These are phyloP conservation scores for Barnettozyma wickerhamii DNA, from an alignment of 805 yeast species.

Conservation along the genomic window DNA sequence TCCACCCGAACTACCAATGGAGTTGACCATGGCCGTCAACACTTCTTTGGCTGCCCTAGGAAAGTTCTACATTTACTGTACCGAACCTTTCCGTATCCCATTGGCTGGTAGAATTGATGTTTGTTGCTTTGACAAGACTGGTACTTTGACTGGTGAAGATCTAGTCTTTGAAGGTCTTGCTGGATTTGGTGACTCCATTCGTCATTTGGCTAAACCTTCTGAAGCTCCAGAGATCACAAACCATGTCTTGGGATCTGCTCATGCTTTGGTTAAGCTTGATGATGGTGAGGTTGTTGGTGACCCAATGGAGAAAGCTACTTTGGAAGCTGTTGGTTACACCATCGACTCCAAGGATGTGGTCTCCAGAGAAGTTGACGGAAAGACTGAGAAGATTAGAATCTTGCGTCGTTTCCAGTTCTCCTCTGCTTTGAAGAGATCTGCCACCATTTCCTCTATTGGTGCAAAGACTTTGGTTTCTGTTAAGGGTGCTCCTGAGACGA, in stretches of 20 bases:
- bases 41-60: constrained; percentile 82
- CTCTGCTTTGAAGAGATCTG: constrained; percentile 90
- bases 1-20: constrained; percentile 99
- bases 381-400: constrained; percentile 54
- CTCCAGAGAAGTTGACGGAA: constrained; percentile 36
- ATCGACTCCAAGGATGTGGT: constrained; percentile 75
- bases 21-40: constrained; percentile 96
- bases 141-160: constrained; percentile 96
- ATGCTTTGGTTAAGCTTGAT: constrained; percentile 89
- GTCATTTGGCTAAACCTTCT: constrained; percentile 45
- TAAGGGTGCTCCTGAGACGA: constrained; percentile 98
- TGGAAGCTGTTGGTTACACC: constrained; percentile 81
- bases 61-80: constrained; percentile 88
- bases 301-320: constrained; percentile 97
- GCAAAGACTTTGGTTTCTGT: constrained; percentile 70
- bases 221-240: constrained; percentile 70
- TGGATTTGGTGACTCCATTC: constrained; percentile 56
- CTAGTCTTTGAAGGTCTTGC: constrained; percentile 95
- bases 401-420: constrained; percentile 96
- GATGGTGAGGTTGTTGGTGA: constrained; percentile 99
- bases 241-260: constrained; percentile 87
- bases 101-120: constrained; percentile 97
- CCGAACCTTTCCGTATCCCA: constrained; percentile 98
- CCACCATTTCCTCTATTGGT: constrained; percentile 67
- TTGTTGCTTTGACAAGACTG: constrained; percentile 98